A percentile compares a stretch with the other conserved stretches of the same genome.
These are phyloP conservation scores for Vachellia collinsii DNA, from an alignment of 306 rosid genomes.

Conservation along the genomic window DNA sequence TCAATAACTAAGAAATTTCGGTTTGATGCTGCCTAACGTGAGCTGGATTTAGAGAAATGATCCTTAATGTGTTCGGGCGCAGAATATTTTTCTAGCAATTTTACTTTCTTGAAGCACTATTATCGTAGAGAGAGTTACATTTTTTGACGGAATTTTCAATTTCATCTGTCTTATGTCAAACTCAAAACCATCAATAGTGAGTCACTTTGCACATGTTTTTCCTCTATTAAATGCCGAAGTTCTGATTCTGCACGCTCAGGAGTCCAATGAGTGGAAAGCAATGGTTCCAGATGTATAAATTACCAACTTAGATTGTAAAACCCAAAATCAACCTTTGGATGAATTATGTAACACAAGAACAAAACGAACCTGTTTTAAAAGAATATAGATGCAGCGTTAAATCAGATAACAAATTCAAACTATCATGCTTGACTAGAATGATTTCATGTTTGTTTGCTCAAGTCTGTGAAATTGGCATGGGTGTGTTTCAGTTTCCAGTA, in stretches of 20 bases:
- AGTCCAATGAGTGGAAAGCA: not conserved
- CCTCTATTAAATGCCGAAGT: not conserved
- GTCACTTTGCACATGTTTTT: not conserved
- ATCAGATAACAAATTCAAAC: not conserved
- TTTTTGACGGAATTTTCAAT: not conserved
- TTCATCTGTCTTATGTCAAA: not conserved
- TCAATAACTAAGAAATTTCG: not conserved
- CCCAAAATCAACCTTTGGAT: not conserved
- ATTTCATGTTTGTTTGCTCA: not conserved
- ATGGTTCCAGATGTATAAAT: not conserved
- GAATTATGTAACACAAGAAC: not conserved
- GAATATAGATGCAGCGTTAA: not conserved
- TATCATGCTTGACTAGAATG: not conserved
- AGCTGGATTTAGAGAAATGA: not conserved
- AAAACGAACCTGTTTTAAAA: not conserved
- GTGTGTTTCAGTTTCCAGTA: conserved; percentile 74
- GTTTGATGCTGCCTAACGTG: not conserved
- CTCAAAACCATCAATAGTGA: not conserved
- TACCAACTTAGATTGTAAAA: not conserved
- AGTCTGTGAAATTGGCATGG: not conserved
- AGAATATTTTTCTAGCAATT: not conserved
- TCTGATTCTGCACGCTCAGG: not conserved
- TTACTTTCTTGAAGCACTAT: not conserved
- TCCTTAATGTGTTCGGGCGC: not conserved
- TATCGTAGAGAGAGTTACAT: not conserved